A percentile compares a stretch with the other conserved stretches of the same genome.
phyloP scores from a whole-genome alignment of 805 yeast species.

The Candida palmyrensis region DNA sequence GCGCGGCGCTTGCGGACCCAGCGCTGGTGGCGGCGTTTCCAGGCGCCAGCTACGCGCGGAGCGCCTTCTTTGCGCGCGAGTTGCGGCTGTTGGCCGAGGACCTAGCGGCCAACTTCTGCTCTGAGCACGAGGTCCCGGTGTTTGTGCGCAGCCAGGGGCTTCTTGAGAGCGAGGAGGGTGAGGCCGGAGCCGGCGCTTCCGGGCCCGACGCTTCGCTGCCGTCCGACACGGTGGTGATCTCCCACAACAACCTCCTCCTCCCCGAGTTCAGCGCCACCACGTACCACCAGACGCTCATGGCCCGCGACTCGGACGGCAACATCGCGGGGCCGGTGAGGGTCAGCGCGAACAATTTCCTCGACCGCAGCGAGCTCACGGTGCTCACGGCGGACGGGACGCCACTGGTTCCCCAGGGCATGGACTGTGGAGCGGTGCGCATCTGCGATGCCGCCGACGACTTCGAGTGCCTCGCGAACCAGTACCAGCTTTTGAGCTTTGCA shows the following conservation, averaged over 20 bases:
- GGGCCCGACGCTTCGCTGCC: no score
- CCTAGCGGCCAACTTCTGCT: slow-evolving; percentile 19
- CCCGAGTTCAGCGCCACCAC: slow-evolving; percentile 31
- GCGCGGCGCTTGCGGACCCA: slow-evolving; percentile 17
- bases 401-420: slow-evolving; percentile 17
- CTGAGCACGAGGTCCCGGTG: slow-evolving; percentile 11
- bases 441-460: slow-evolving; percentile 16
- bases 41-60: no score
- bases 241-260: slow-evolving; percentile 29
- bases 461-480: slow-evolving; percentile 29
- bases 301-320: slow-evolving; percentile 30
- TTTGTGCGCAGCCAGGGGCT: slow-evolving; percentile 15
- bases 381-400: slow-evolving; percentile 10
- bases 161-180: no score
- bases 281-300: slow-evolving; percentile 31
- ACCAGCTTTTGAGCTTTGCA: slow-evolving; percentile 29
- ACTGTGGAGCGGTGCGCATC: slow-evolving; percentile 24
- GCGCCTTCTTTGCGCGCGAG: no score
- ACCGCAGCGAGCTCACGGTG: slow-evolving; percentile 10
- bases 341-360: slow-evolving; percentile 29
- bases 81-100: slow-evolving; percentile 12
- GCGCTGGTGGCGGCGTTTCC: no score
- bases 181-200: no score
- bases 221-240: slow-evolving; percentile 25
- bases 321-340: slow-evolving; percentile 29